Evolutionary conservation across 352 stramenopile genomes (phyloP).

Genomic region (Plasmopara viticola): DNA sequence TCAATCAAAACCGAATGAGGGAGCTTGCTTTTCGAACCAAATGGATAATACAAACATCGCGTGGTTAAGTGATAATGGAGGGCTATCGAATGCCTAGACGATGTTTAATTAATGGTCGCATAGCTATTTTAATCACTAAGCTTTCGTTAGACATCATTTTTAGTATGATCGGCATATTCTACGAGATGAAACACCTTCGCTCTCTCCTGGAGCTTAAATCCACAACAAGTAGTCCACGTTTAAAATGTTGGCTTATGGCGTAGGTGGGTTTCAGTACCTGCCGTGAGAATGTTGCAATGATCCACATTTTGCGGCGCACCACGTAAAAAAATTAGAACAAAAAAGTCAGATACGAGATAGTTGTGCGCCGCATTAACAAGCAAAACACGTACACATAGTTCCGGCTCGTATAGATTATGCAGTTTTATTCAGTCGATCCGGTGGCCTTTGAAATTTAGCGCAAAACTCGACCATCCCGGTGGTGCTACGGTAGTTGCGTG

Average conservation of each 20-base stretch:
- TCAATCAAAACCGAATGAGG: no score
- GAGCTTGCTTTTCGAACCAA: no score
- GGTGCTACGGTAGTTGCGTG: slow-evolving; percentile 53
- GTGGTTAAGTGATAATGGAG: no score
- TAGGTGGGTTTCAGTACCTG: slow-evolving; percentile 50
- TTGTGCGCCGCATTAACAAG: slow-evolving; percentile 64
- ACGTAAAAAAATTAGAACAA: no score
- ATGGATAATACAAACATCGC: no score
- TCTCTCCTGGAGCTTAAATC: slow-evolving; percentile 59
- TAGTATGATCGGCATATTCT: no score
- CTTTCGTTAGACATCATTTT: no score
- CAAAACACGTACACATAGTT: slow-evolving; percentile 38
- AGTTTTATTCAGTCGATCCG: slow-evolving; percentile 36
- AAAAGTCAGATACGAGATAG: neutral
- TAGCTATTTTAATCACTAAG: no score
- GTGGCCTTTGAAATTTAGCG: slow-evolving; percentile 44
- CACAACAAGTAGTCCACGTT: slow-evolving; percentile 68
- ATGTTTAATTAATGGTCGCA: no score
- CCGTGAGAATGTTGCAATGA: slow-evolving; percentile 2
- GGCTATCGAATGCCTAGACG: no score
- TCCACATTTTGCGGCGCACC: no score
- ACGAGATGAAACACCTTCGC: slow-evolving; percentile 47
- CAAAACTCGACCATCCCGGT: slow-evolving; percentile 43
- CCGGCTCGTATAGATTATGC: slow-evolving; percentile 57
- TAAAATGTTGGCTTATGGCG: slow-evolving; percentile 30